A percentile compares a stretch with the other conserved stretches of the same genome.
Conservation (phyloP, 2,329 filamentous ascomycete species). For the Pseudogymnoascus sp. region DNA sequence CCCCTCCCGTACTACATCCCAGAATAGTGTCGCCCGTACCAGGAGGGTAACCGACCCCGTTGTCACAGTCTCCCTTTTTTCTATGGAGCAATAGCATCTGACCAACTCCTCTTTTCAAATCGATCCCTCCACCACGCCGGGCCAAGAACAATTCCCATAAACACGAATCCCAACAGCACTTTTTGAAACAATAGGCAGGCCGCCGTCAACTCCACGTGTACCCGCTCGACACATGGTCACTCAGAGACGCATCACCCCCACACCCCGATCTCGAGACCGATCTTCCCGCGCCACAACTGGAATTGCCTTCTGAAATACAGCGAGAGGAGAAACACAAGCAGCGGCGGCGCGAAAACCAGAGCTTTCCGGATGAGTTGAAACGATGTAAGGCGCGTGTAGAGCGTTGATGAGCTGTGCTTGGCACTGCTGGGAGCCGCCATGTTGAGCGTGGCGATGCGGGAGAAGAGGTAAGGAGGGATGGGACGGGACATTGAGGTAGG, state of each 20-base stretch:
- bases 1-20: not conserved
- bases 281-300: slow-evolving; percentile 2
- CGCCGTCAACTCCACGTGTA: not conserved
- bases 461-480: not conserved
- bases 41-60: not conserved
- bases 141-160: not conserved
- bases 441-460: not conserved
- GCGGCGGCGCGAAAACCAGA: not conserved
- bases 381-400: not conserved
- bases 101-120: not conserved
- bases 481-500: not conserved
- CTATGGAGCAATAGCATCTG: not conserved
- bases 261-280: not conserved
- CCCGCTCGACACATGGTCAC: not conserved
- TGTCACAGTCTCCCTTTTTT: not conserved
- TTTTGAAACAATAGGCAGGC: not conserved
- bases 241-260: not conserved
- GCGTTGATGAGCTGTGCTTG: not conserved
- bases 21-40: not conserved
- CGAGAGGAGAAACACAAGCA: slow-evolving; percentile 2
- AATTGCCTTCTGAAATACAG: slow-evolving; percentile 3
- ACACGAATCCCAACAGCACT: not conserved
- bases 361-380: not conserved
- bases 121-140: not conserved
- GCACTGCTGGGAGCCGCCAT: not conserved